Evolutionary conservation across 129 eudicot species (phyloP).

Genomic region (Cynara cardunculus): DNA sequence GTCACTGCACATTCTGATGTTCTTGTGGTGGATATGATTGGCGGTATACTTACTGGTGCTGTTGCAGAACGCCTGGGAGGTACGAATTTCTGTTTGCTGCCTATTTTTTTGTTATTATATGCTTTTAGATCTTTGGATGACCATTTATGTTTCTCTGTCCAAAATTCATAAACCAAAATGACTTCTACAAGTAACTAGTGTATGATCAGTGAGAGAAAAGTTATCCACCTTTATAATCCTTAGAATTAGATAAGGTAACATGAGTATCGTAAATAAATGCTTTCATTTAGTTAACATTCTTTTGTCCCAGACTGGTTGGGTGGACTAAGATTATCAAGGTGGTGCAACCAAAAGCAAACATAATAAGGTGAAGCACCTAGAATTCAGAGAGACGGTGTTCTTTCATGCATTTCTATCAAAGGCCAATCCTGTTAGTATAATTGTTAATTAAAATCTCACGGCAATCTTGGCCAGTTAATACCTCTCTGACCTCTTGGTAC

Average conservation of each 20-base stretch:
- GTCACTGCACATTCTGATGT: constrained; percentile 76
- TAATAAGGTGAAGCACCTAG: too few species aligned
- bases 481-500: background rate
- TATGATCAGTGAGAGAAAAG: background rate
- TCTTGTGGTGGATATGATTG: constrained; percentile 90
- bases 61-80: constrained; percentile 98
- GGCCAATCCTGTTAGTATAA: background rate
- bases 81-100: constrained; percentile 11
- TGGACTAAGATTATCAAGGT: too few species aligned
- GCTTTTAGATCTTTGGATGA: background rate
- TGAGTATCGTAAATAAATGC: background rate
- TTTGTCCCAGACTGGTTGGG: background rate
- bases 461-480: background rate
- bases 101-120: background rate
- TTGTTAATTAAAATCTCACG: background rate
- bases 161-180: background rate
- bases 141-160: background rate
- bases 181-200: background rate
- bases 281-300: background rate
- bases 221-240: background rate
- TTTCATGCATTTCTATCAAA: background rate
- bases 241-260: background rate
- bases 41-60: constrained; percentile 83
- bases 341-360: too few species aligned
- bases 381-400: background rate